Conservation (phyloP, 768 basidiomycete genomes). For the Vishniacozyma victoriae region DNA sequence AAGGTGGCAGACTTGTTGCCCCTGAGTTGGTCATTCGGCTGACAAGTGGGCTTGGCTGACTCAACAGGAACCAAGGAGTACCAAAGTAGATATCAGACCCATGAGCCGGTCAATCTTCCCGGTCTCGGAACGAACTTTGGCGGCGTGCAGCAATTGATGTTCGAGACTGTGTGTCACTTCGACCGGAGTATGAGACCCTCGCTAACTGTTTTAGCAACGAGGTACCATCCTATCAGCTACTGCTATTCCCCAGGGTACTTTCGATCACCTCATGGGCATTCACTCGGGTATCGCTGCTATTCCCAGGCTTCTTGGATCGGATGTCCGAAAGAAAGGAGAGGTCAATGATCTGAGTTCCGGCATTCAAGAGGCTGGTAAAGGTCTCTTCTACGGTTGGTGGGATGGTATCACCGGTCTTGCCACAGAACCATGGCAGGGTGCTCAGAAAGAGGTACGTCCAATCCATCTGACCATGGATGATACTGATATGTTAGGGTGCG, state of each 20-base stretch:
- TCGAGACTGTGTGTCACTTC: background rate
- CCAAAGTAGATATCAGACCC: background rate
- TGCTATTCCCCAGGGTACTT: background rate
- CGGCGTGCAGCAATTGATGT: background rate
- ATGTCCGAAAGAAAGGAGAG: constrained; percentile 48
- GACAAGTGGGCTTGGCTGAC: no score
- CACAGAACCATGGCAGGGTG: constrained; percentile 48
- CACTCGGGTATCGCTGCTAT: constrained; percentile 53
- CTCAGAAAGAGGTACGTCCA: constrained; percentile 46
- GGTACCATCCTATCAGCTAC: background rate
- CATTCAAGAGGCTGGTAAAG: constrained; percentile 53
- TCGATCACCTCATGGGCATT: constrained; percentile 40
- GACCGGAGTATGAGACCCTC: no score
- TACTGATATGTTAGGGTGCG: background rate
- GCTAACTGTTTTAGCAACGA: no score
- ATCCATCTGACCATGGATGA: background rate
- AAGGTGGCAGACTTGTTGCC: constrained; percentile 50
- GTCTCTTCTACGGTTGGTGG: constrained; percentile 47
- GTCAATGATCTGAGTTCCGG: constrained; percentile 52
- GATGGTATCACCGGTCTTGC: constrained; percentile 51
- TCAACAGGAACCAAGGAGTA: background rate
- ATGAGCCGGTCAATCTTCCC: background rate
- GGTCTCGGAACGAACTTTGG: background rate
- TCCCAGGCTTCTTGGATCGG: constrained; percentile 51
- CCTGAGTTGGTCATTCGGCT: constrained; percentile 51